Percentiles rank a stretch among this genome's conserved stretches.
These are phyloP conservation scores for Platismatia glauca DNA, from an alignment of 495 filamentous ascomycete genomes.

Conservation along the genomic window DNA sequence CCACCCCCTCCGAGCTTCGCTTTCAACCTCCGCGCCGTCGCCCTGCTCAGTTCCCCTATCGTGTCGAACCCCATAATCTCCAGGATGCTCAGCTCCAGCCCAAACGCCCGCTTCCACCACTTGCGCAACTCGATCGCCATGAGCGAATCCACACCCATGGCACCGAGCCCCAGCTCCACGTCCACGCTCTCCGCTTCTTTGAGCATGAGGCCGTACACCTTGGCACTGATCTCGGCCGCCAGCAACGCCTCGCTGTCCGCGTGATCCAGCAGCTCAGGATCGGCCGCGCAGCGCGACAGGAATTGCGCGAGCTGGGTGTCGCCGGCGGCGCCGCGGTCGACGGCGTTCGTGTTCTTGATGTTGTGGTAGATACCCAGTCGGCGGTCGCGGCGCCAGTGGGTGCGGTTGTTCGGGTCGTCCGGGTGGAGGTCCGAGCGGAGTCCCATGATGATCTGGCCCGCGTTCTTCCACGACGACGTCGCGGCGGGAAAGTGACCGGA, in stretches of 20 bases:
- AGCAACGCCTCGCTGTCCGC: conserved; percentile 2
- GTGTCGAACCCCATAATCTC: conserved; percentile 32
- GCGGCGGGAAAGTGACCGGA: accelerated
- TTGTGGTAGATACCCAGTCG: conserved; percentile 35
- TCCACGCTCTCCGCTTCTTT: conserved; percentile 29
- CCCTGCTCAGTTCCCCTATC: background rate
- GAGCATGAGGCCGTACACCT: conserved; percentile 27
- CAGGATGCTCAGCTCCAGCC: conserved; percentile 31
- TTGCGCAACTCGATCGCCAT: conserved; percentile 29
- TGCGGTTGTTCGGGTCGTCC: conserved; percentile 26
- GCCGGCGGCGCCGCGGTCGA: background rate
- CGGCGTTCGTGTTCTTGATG: background rate
- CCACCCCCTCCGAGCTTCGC: background rate
- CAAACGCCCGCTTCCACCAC: conserved; percentile 32
- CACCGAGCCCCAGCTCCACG: conserved; percentile 14
- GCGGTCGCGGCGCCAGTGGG: conserved; percentile 31
- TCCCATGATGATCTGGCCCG: conserved; percentile 27
- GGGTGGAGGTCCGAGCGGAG: conserved; percentile 28
- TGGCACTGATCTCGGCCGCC: conserved; percentile 27
- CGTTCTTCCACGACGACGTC: background rate
- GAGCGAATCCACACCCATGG: conserved; percentile 29
- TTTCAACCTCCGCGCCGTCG: conserved; percentile 6
- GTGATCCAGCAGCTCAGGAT: background rate
- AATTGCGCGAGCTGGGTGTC: background rate
- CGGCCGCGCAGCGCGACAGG: background rate